phyloP scores from a whole-genome alignment of 129 eudicot genomes.

The Flaveria trinervia region DNA sequence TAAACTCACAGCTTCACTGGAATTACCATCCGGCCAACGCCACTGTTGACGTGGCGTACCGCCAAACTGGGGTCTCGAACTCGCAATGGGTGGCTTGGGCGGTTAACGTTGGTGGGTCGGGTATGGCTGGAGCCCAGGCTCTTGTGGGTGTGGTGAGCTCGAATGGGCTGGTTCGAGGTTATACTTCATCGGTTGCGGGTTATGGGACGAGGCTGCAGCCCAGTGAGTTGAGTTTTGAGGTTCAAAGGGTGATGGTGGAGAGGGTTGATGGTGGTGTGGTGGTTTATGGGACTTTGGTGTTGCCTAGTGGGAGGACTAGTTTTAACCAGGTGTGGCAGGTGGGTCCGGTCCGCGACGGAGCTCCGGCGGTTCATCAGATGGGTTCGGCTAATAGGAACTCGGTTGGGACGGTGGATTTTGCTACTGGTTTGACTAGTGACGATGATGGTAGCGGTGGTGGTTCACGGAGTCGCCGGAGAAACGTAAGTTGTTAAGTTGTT shows the following conservation, averaged over 20 bases:
- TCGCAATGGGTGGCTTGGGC: slow-evolving; percentile 91
- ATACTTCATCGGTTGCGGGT: slow-evolving; percentile 47
- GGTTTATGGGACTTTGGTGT: slow-evolving; percentile 62
- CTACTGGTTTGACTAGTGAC: slow-evolving; percentile 38
- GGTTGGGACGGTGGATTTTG: slow-evolving; percentile 59
- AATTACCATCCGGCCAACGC: slow-evolving; percentile 47
- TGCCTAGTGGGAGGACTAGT: slow-evolving; percentile 52
- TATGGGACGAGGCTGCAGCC: slow-evolving; percentile 32
- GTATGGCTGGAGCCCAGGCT: slow-evolving; percentile 67
- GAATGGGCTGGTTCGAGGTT: slow-evolving; percentile 43
- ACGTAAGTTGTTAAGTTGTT: slow-evolving; percentile 46
- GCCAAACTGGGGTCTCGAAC: slow-evolving; percentile 49
- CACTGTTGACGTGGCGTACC: slow-evolving; percentile 71
- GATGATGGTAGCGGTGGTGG: slow-evolving; percentile 34
- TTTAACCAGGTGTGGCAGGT: slow-evolving; percentile 87
- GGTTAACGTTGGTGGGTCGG: slow-evolving; percentile 39
- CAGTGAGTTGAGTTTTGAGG: slow-evolving; percentile 50
- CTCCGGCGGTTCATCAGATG: slow-evolving; percentile 42
- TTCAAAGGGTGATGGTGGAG: slow-evolving; percentile 43
- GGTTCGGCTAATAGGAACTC: slow-evolving; percentile 42
- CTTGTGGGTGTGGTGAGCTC: slow-evolving; percentile 58
- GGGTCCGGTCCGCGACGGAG: slow-evolving; percentile 46
- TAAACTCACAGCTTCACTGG: slow-evolving; percentile 65
- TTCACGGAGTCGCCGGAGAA: slow-evolving; percentile 48
- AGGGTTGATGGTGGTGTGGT: slow-evolving; percentile 42